Conservation (phyloP, 306 rosid genomes). For the Corylus avellana region DNA sequence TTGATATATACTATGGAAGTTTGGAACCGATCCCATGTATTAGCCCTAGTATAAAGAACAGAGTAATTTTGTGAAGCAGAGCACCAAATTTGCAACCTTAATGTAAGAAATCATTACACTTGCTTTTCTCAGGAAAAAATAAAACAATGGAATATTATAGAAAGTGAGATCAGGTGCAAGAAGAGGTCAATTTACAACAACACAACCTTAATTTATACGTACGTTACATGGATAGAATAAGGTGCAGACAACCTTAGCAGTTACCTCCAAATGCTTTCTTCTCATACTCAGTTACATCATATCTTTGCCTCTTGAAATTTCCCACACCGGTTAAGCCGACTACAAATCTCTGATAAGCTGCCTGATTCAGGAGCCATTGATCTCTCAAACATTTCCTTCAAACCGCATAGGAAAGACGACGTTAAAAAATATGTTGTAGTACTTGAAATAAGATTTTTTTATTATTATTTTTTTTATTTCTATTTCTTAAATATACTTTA, state of each 20-base stretch:
- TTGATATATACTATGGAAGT: too few relatives aligned
- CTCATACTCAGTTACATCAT: constrained; percentile 6
- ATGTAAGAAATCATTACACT: too few relatives aligned
- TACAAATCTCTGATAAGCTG: constrained; percentile 47
- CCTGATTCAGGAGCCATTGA: constrained; percentile 45
- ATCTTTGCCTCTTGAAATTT: constrained; percentile 40
- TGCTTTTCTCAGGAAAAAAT: too few relatives aligned
- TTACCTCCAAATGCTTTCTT: background rate
- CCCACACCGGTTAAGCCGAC: constrained; percentile 54
- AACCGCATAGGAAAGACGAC: too few relatives aligned
- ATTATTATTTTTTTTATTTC: too few relatives aligned
- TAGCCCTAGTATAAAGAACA: too few relatives aligned
- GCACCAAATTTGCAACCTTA: background rate
- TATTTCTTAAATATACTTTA: too few relatives aligned
- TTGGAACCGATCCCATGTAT: too few relatives aligned
- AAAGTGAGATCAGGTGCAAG: background rate
- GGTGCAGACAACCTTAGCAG: background rate
- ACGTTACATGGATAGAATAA: background rate
- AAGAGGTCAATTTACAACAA: background rate
- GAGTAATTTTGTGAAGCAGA: too few relatives aligned
- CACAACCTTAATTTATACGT: background rate
- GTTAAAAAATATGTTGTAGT: too few relatives aligned
- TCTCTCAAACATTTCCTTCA: constrained; percentile 66
- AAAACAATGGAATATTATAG: background rate
- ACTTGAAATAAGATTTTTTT: too few relatives aligned